phyloP scores from a whole-genome alignment of 2,329 filamentous ascomycete genomes.

The Cercospora zeae-maydis region DNA sequence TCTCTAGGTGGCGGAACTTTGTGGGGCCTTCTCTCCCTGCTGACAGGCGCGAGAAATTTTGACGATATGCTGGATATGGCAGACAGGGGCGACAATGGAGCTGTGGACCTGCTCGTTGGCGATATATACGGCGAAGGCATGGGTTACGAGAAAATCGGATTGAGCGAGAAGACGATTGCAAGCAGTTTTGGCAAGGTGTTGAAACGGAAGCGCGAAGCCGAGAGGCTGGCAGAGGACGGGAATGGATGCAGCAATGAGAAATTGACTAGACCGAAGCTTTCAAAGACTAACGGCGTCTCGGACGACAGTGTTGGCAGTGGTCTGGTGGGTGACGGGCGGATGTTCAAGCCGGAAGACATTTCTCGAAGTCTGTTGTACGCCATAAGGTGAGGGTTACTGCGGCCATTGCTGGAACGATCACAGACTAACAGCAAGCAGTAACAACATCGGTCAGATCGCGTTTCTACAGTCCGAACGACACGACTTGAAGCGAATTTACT shows the following conservation, averaged over 20 bases:
- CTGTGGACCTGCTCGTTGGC: slow-evolving; percentile 93
- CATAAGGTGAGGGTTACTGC: slow-evolving; percentile 54
- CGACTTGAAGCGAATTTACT: slow-evolving; percentile 87
- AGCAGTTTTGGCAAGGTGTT: slow-evolving; percentile 97
- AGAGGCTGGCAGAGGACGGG: slow-evolving; percentile 71
- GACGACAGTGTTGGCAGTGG: slow-evolving; percentile 35
- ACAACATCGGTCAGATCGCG: slow-evolving; percentile 97
- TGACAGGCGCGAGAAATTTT: slow-evolving; percentile 93
- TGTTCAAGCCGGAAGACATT: slow-evolving; percentile 79
- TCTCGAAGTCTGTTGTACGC: slow-evolving; percentile 89
- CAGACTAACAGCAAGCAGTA: slow-evolving; percentile 52
- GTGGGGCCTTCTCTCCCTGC: slow-evolving; percentile 86
- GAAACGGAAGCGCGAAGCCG: slow-evolving; percentile 81
- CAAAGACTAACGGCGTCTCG: slow-evolving; percentile 22
- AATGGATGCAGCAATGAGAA: slow-evolving; percentile 56
- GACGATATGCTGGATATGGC: slow-evolving; percentile 96
- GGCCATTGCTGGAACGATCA: not conserved
- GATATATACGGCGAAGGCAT: slow-evolving; percentile 98
- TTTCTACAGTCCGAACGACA: slow-evolving; percentile 97
- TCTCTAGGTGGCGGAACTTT: slow-evolving; percentile 95
- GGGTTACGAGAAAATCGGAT: slow-evolving; percentile 91
- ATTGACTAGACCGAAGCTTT: slow-evolving; percentile 32
- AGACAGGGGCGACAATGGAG: slow-evolving; percentile 83
- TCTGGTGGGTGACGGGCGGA: slow-evolving; percentile 41
- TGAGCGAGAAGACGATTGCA: slow-evolving; percentile 93